Evolutionary conservation across 768 basidiomycete genomes (phyloP).

Genomic region (Psilocybe cyanescens): DNA sequence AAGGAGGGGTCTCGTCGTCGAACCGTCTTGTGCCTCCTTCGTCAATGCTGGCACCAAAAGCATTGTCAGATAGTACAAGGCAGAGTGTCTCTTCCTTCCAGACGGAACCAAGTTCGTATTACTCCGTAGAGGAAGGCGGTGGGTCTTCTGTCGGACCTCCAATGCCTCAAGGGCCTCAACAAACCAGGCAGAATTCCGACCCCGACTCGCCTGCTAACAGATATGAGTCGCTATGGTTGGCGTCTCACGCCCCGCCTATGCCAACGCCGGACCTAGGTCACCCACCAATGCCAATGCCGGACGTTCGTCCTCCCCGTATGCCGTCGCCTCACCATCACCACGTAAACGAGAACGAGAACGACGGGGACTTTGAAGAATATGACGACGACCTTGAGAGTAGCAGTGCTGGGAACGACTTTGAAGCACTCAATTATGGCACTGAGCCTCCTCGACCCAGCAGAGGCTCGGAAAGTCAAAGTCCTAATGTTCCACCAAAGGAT

Average conservation of each 20-base stretch:
- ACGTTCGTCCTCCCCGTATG: conserved; percentile 5
- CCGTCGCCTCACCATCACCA: conserved; percentile 13
- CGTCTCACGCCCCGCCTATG: conserved; percentile 18
- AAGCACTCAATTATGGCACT: neutral
- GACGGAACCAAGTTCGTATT: conserved; percentile 24
- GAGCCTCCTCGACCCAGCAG: neutral
- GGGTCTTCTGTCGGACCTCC: conserved; percentile 6
- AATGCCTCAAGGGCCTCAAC: conserved; percentile 1
- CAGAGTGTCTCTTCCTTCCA: conserved; percentile 23
- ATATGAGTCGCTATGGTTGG: conserved; percentile 21
- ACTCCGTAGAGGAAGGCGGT: conserved; percentile 21
- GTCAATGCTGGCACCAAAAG: conserved; percentile 10
- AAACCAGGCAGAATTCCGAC: neutral
- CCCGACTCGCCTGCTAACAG: neutral
- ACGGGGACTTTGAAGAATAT: neutral
- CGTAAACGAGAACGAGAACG: neutral
- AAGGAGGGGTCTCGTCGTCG: neutral
- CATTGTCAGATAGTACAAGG: conserved; percentile 11
- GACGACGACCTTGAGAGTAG: neutral
- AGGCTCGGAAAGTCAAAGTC: neutral
- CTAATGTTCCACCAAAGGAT: neutral
- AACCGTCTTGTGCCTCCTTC: neutral
- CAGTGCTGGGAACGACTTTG: neutral
- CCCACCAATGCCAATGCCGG: conserved; percentile 17
- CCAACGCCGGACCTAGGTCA: conserved; percentile 9